Evolutionary conservation across 176 grass and related monocot genomes (phyloP), one percentile per base, ranked within the genome.

Genomic region (Panicum miliaceum): DNA sequence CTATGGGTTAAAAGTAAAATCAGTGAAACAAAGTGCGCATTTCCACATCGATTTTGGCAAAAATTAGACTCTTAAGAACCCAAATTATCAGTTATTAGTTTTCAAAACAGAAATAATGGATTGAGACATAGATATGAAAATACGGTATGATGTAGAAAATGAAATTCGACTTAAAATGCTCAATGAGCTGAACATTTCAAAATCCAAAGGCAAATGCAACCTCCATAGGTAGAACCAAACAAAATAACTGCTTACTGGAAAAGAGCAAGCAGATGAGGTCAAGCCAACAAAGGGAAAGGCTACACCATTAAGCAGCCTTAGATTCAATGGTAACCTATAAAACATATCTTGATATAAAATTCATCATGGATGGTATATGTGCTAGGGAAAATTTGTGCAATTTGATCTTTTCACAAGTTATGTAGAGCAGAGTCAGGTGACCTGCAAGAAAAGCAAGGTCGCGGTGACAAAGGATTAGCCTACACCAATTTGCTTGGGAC

Each of bases 111-210:
- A 7, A 32, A 19, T 51, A 51, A 18, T 19, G 69, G 23, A 48
- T 48, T 9, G 7, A 32, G 25, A 29, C 1, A 20, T 34, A 32
- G 26, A 34, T 11, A 51, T 8, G 27, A 73, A 72, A 50, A 5
- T 45, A 38, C 4, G 26, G 41, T 15, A 23, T 35, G 16, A 53
- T 53, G 27, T 35, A 36, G 29, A 16, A 16, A 27, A 74, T 1
- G 18, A 48, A 35, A 16, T 52, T 53, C 9, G 8, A 35, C 9
- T 46, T 15, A 52, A 52, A 48, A 73, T 73, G 46, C 26, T 50
- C 26, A 52, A 20, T 73, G 14, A 34, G 46, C 70, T 73, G 70
- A 52, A 67, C 64, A 67, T 27, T 61, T 27, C 41, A 71, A 23
- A 47, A 47, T 71, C 12, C 68, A 26, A 71, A 12, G 12, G 3